Base-by-base conservation (phyloP, 176 grass and related monocot species). In the Carex cristatella region DNA sequence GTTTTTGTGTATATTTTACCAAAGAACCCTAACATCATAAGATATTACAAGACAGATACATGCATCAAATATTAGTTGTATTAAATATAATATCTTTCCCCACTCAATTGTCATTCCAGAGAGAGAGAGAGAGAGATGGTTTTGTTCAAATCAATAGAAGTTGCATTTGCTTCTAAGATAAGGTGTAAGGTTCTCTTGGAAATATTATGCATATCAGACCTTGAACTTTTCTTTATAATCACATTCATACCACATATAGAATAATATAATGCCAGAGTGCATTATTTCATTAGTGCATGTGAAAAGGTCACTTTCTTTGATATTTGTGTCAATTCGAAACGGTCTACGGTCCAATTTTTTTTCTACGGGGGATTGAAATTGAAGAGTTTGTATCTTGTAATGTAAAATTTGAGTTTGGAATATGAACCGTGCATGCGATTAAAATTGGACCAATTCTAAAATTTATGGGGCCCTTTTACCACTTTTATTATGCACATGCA, bases 161-260 rank as follows among this genome's bases (percentile, higher is more conserved):
- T 48, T 49, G 80, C n/a, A 48, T 83, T 83, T 83, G 61, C 80
- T 83, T 83, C 61, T 32, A 83, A 83, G 80, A 82, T 68, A 68
- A 68, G 80, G 9, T 2, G 56, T 32, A 63, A 64, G 32, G 58
- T 64, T 83, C 65, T 83, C 6, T 67, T 54, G n/a, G 37, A 14
- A 13, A 83, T 67, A 65, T 83, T 49, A 56, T 83, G 19, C 42
- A 80, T 61, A 42, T 80, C 49, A 79, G 31, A 80, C 53, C 78
- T 40, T 14, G 58, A 12, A 37, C 33, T 80, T 61, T 61, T 4
- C 7, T 40, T 69, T 31, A 0, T 7, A 10, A 18, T 61, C 4
- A 38, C 76, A 48, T 61, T 46, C 60, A 61, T 51, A 40, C 76
- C 31, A 42, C 40, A 40, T 18, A 16, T 69, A 69, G 67, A 42